These are phyloP conservation scores for Aspergillus quadricinctus DNA, from an alignment of 2,329 filamentous ascomycete genomes.

Conservation along the genomic window DNA sequence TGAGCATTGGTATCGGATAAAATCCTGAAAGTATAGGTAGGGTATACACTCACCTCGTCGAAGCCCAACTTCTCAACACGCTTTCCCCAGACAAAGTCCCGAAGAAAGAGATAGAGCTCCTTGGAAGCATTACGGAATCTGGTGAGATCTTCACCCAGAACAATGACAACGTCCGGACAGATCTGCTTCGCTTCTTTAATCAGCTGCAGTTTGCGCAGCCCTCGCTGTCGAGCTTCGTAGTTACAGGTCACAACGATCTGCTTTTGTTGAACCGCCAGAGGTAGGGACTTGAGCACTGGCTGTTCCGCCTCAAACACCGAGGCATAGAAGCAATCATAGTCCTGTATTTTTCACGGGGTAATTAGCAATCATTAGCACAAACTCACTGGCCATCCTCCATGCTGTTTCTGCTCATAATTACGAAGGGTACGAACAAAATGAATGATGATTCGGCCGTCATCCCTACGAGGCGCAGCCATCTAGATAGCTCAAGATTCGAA, in stretches of 20 bases:
- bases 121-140: slow-evolving; percentile 86
- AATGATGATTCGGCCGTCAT: slow-evolving; percentile 66
- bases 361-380: neutral
- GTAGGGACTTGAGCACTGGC: slow-evolving; percentile 65
- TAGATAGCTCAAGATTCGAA: slow-evolving; percentile 4
- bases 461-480: slow-evolving; percentile 35
- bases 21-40: neutral
- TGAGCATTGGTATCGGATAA: neutral
- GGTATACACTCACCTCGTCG: slow-evolving; percentile 64
- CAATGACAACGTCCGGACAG: slow-evolving; percentile 79
- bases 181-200: slow-evolving; percentile 73
- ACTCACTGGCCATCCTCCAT: slow-evolving; percentile 3
- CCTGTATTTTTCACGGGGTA: slow-evolving; percentile 23
- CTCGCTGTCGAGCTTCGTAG: slow-evolving; percentile 74
- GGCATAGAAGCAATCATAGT: slow-evolving; percentile 79
- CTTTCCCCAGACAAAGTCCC: slow-evolving; percentile 69
- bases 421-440: slow-evolving; percentile 63
- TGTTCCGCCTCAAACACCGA: slow-evolving; percentile 81
- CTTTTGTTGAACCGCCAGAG: slow-evolving; percentile 86
- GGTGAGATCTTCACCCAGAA: slow-evolving; percentile 81
- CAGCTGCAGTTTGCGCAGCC: slow-evolving; percentile 71
- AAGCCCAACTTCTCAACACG: slow-evolving; percentile 80
- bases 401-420: neutral
- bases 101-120: slow-evolving; percentile 68
- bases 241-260: slow-evolving; percentile 92